Evolutionary conservation across 78 protist genomes (phyloP), one percentile per base, ranked within the genome.

Genomic region (Dictyostelium intermedium): DNA sequence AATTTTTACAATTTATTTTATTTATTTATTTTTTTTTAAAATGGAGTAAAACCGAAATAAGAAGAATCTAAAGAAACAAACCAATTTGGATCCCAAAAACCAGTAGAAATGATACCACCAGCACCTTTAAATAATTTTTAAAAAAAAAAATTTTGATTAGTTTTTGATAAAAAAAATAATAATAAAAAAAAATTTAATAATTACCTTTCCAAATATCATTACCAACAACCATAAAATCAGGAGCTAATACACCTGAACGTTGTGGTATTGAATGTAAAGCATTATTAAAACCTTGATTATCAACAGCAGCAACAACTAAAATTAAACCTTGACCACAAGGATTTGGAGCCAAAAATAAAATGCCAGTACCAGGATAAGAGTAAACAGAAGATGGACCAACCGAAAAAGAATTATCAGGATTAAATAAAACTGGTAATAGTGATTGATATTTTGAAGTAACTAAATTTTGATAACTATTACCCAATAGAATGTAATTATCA

Each of bases 141-240:
- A 27, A 66, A 4, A 25, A 25, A n/a, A n/a, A 25, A 27, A 66
- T n/a, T n/a, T n/a, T n/a, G n/a, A n/a, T n/a, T n/a, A n/a, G n/a
- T n/a, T n/a, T n/a, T n/a, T n/a, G n/a, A n/a, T n/a, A 66, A 27
- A 27, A 66, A 66, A 66, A 23, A 27, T 25, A 66, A 66, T 8
- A 66, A 66, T 20, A 60, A 60, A 60, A 4, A 16, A 53, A 53
- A 53, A 53, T 13, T 45, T 9, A 45, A 45, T 45, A 50, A 56
- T 20, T 20, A 56, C 66, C 66, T 56, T 56, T 56, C 74, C 86
- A 50, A 18, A 86, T 56, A 56, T 86, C 92, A 56, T 78, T 86
- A 18, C 76, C 84, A n/a, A 86, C 92, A 2, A 86, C 78, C 27
- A 86, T 70, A 27, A 45, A 86, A 39, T 86, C 92, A 14, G 92